Base-by-base conservation (phyloP, 805 yeast genomes). In the Metschnikowia proteae region DNA sequence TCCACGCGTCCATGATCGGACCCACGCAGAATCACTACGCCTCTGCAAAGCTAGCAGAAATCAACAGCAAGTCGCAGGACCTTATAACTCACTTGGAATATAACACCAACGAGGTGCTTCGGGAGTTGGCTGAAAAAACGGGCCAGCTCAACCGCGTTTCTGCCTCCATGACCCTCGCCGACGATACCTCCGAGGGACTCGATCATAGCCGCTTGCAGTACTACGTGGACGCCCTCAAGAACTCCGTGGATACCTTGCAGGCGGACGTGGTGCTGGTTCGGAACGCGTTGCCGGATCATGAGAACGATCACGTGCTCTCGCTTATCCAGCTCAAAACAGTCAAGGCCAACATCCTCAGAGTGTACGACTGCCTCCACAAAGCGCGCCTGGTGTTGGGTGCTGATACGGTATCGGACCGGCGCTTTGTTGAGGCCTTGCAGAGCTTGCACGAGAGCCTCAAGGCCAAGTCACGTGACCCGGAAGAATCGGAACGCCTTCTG, bases 131-230 rank as follows among this genome's bases (percentile, higher is more conserved):
- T 51, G 56, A 66, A 1, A 80, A 79, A 41, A 70, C 83, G 42
- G 70, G 65, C 28, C 71, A 67, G 36, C 58, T 85, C 39, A 76
- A 79, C 42, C 68, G 73, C 32, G 71, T 81, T 22, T 74, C 81
- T n/a, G 74, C 77, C n/a, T 67, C 75, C 25, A 71, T 78, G 8
- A 74, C 80, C 0, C 33, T 31, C 22, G 47, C 60, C 10, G 57
- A 61, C 36, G 34, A 11, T 3, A 22, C 33, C 28, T 13, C 45
- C n/a, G 38, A 26, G 9, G 23, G 23, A 8, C 10, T 43, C 4
- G 64, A 65, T n/a, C 73, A 81, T 0, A 78, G 86, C 7, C 72
- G 88, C 50, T 65, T 86, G 41, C 86, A 84, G 54, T 84, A 84
- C 62, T 84, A 84, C 59, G 66, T 82, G 38, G 85, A 82, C 38